Percentiles rank a stretch among this genome's conserved stretches.
These are phyloP conservation scores for Crithidia brevicula DNA, from an alignment of 208 protist genomes.

Conservation along the genomic window DNA sequence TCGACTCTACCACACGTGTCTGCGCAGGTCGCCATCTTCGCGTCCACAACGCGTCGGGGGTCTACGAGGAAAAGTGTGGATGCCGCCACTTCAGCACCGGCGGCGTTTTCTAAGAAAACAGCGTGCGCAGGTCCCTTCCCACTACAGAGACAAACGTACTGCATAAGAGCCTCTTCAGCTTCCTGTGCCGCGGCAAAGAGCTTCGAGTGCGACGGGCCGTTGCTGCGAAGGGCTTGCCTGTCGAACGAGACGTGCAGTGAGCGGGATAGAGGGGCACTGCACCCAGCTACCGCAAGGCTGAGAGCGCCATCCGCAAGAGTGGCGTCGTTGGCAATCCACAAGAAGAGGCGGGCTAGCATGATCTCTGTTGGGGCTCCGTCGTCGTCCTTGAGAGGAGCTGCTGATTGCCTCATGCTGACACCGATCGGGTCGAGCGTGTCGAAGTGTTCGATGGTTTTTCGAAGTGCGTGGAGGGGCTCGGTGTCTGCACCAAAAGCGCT, in stretches of 20 bases:
- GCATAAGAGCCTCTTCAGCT: neutral
- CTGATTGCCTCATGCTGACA: neutral
- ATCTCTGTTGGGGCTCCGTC: constrained; percentile 10
- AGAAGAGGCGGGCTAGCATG: constrained; percentile 13
- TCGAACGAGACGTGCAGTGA: constrained; percentile 16
- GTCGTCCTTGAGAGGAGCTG: neutral
- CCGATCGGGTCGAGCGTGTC: neutral
- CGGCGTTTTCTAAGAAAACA: neutral
- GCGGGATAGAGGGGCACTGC: constrained; percentile 16
- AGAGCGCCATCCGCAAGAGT: constrained; percentile 7
- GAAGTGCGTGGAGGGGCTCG: neutral
- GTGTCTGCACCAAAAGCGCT: neutral
- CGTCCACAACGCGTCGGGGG: neutral
- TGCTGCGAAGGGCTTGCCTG: neutral
- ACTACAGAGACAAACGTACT: constrained; percentile 33
- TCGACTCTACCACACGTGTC: constrained; percentile 1
- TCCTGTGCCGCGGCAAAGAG: neutral
- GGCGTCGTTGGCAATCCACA: constrained; percentile 21
- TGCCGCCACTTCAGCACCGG: neutral
- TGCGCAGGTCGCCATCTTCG: neutral
- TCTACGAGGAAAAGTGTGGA: constrained; percentile 23
- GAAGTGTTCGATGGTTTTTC: neutral
- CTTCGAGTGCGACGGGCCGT: neutral
- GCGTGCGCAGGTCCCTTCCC: neutral
- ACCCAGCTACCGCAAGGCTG: constrained; percentile 16